These are phyloP conservation scores for Piromyces finnis DNA, from an alignment of 192 early-diverging fungal species.

Conservation along the genomic window DNA sequence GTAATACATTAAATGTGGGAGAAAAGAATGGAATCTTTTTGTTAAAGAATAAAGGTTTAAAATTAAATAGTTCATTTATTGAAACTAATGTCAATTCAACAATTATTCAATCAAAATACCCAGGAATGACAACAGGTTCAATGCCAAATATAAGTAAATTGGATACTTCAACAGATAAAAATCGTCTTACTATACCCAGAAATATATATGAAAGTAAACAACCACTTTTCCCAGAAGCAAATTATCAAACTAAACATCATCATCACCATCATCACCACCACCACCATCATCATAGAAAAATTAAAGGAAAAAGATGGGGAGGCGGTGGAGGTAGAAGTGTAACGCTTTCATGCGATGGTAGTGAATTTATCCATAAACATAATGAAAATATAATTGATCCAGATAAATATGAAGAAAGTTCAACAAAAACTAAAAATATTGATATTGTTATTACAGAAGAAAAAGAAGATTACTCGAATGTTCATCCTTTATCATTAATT, in stretches of 20 bases:
- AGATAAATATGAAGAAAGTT: background rate
- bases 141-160: background rate
- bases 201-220: background rate
- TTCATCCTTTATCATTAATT: background rate
- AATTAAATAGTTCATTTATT: background rate
- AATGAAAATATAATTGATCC: background rate
- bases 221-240: background rate
- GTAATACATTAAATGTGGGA: too few species aligned
- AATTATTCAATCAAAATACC: background rate
- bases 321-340: background rate
- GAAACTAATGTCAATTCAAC: background rate
- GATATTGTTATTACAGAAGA: background rate
- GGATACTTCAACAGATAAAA: background rate
- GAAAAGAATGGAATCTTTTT: background rate
- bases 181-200: background rate
- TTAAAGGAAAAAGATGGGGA: background rate
- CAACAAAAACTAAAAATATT: background rate
- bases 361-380: background rate
- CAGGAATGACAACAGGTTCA: background rate
- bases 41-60: background rate
- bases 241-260: background rate
- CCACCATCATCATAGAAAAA: background rate
- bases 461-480: background rate
- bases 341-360: background rate
- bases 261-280: background rate